Evolutionary conservation across 2,329 filamentous ascomycete genomes (phyloP), one percentile per base, ranked within the genome.

Genomic region (Hypoxylon sp.): DNA sequence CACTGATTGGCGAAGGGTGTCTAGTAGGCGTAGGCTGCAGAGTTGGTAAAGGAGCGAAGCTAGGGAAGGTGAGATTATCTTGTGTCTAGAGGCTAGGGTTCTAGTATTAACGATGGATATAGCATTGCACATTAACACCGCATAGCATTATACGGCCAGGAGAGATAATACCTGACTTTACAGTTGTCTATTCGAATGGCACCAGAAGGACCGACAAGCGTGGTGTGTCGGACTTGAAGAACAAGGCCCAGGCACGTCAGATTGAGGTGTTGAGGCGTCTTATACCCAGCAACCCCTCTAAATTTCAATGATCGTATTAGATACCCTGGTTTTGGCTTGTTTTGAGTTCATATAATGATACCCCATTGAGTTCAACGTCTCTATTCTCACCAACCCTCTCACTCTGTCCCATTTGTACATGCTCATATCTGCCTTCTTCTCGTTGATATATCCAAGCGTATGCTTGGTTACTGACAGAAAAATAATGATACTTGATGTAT

Each of bases 91-190:
- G 34, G 2, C 23, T 48, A 10, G 25, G 19, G 41, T 30, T 17
- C 25, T 10, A 28, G 38, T 66, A 58, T 59, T 62, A 32, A 66
- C 23, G 46, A 28, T 46, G 34, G 25, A 5, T 30, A n/a, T 49
- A 90, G 84, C 87, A 93, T 76, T 91, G 91, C 74, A 93, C 91
- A 21, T 84, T 94, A 56, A 90, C 91, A 6, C 86, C 91, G 0
- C 83, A 87, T 65, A 90, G 87, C 23, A 82, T 84, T 25, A 81
- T 94, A 45, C 78, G 80, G 0, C 85, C 88, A 9, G 85, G 86
- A 0, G 86, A 88, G 32, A 79, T 82, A 10, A 75, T 94, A 0
- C 86, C 87, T 0, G 90, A 93, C 65, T 89, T 87, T 76, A 90
- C 89, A 0, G 91, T 94, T 4, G 81, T 93, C 21, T 93, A 88